Evolutionary conservation across 2,329 filamentous ascomycete species (phyloP), one percentile per base, ranked within the genome.

Genomic region (Septoria petroselini): DNA sequence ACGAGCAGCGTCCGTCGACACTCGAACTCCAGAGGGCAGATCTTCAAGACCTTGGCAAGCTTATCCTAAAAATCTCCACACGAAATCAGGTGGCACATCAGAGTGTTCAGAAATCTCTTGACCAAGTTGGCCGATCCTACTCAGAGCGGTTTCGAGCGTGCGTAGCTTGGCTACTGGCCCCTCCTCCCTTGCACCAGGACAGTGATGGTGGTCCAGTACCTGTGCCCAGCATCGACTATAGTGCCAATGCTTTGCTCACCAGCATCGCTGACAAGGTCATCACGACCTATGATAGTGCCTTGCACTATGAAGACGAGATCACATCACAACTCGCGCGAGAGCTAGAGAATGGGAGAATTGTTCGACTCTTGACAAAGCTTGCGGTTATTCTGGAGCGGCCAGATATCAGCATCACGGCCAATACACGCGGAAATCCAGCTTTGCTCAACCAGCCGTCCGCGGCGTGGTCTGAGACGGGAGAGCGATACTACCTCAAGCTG

Each of bases 401-500:
- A 1, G 91, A 97, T 64, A 85, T 86, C 54, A 49, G 52, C 17
- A 60, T 52, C 31, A 59, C 64, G 1, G 46, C 67, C 3, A 61
- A 67, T 8, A 62, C 66, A 1, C 55, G 43, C 19, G 55, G 45
- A 17, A 63, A 65, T 61, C 48, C 65, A 33, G 54, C 58, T 19
- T 42, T 61, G 6, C 55, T 64, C 8, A 67, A 67, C 44, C 62
- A 67, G 47, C 59, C 63, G 15, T 64, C 63, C 4, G 52, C 59
- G 11, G 57, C 65, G 3, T 98, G 93, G 91, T 88, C 89, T 3
- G 91, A 97, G 68, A 93, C 87, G 40, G 91, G 91, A 19, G 89
- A 95, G 62, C 82, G 91, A 21, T 97, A 95, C 68, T 86, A 88
- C 66, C 76, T 98, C 57, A 96, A 95, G 71, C 79, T 98, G 7